Evolutionary conservation across 345 rosid species (phyloP), one percentile per base, ranked within the genome.

Genomic region (Euphorbia lathyris): DNA sequence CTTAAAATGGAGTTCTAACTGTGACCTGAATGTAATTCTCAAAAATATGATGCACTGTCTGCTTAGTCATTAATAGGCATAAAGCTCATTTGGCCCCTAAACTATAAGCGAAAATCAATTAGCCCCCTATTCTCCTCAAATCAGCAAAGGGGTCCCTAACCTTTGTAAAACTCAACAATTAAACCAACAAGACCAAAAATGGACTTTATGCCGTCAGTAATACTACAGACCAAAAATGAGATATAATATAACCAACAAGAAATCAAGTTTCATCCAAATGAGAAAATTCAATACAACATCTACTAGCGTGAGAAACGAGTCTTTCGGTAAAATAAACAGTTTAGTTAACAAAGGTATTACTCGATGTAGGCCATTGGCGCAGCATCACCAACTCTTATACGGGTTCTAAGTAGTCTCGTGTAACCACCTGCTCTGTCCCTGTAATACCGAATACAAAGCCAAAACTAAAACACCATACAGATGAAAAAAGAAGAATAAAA

Each of bases 361-460:
- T 91, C 98, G 45, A 91, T 88, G 80, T 91, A 91, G 62, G 97
- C 97, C 97, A 91, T 90, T 43, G 86, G 87, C 50, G 97, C 98
- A 76, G 97, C 98, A 82, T 94, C 98, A 73, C 96, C 97, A 79
- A 88, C 93, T 69, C 98, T 81, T 9, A 91, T 87, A 66, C 96
- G 97, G 43, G 97, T 90, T 32, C 92, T 84, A 29, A 91, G 96
- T 75, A 91, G 53, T 83, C 97, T 91, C 9, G 98, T 90, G 82
- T 88, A 94, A 65, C 97, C 98, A 75, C 98, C 97, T 45, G 91
- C 84, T 84, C 98, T 83, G 68, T 91, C 96, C 73, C 97, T 94
- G 86, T 59, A 69, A 62, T 19, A 63, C 71, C 73, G 22, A 72
- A 11, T 63, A 71, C 17, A 45, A 29, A 53, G 60, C 34, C 23